Base-by-base conservation (phyloP, 2,329 filamentous ascomycete species). In the Sporothrix dimorphospora region DNA sequence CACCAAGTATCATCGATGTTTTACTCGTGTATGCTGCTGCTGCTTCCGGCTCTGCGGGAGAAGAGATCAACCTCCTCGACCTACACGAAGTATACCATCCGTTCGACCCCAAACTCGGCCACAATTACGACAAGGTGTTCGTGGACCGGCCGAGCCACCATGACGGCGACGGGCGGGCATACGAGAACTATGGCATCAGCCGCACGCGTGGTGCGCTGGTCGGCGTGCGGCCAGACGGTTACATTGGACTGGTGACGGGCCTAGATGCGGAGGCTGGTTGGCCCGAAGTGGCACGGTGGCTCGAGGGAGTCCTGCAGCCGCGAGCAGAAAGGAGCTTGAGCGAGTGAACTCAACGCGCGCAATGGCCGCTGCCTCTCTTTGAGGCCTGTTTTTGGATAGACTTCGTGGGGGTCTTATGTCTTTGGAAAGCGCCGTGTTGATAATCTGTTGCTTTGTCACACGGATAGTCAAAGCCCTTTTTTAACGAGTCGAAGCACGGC, bases 161-260 rank as follows among this genome's bases (percentile, higher is more conserved):
- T 74, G 85, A 88, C 76, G 85, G 85, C 0, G 79, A 85, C 70
- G 85, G 85, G 0, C 76, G 82, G 9, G 82, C 84, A 0, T 88
- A 92, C 76, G 81, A 85, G 71, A 84, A 83, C 3, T 90, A 89
- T 72, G 90, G 89, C 0, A 82, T 93, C 1, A 83, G 89, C 74
- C 78, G 75, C 21, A 81, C 85, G 70, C 79, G 80, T 24, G 90
- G 91, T 0, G 91, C 69, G 2, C 12, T 71, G 11, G 72, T 73
- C 1, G 68, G 51, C n/a, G 51, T 71, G 34, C 69, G 69, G 66
- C 91, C 91, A 2, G 91, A 93, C 81, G 89, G 91, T 77, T 90
- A 93, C 79, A 86, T 92, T 42, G 85, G 81, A 0, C 81, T 79
- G 55, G 74, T 82, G 2, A 74, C 76, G 4, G 73, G 77, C 69